Conservation (phyloP, 23 red algal genomes). For the Gracilaria gracilis region DNA sequence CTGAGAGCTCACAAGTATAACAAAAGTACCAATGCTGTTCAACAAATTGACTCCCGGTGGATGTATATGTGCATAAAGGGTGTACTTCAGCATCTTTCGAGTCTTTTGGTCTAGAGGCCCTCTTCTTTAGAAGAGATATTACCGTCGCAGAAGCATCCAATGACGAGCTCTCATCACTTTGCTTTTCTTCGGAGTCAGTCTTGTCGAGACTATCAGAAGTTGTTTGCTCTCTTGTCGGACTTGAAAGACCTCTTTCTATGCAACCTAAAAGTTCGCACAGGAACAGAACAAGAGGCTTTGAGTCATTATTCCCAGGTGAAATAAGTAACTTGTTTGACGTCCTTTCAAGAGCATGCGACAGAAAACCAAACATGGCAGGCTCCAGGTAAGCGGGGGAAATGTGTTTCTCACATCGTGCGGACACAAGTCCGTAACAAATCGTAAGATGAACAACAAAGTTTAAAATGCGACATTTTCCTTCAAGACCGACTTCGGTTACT, state of each 20-base stretch:
- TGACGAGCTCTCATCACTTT: neutral
- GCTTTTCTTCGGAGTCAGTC: neutral
- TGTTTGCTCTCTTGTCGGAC: neutral
- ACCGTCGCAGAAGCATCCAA: neutral
- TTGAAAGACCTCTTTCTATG: constrained; percentile 11
- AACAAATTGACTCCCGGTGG: constrained; percentile 82
- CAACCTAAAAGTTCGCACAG: constrained; percentile 3
- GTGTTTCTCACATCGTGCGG: neutral
- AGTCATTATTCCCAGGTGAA: neutral
- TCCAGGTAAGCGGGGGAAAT: constrained; percentile 13
- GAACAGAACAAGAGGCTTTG: constrained; percentile 23
- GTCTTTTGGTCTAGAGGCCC: neutral
- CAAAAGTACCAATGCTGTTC: constrained; percentile 96
- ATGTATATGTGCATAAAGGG: constrained; percentile 74
- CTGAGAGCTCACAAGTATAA: constrained; percentile 73
- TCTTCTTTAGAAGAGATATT: neutral
- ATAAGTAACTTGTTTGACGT: neutral
- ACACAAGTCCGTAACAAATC: constrained; percentile 17
- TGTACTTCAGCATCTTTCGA: neutral
- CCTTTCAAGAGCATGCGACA: neutral
- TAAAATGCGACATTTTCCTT: constrained; percentile 15
- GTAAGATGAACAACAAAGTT: constrained; percentile 34
- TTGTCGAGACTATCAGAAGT: neutral
- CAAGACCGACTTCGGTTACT: neutral
- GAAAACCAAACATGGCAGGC: constrained; percentile 16